Evolutionary conservation across 164 flowering plant species (phyloP).

Genomic region (Vitis amurensis): DNA sequence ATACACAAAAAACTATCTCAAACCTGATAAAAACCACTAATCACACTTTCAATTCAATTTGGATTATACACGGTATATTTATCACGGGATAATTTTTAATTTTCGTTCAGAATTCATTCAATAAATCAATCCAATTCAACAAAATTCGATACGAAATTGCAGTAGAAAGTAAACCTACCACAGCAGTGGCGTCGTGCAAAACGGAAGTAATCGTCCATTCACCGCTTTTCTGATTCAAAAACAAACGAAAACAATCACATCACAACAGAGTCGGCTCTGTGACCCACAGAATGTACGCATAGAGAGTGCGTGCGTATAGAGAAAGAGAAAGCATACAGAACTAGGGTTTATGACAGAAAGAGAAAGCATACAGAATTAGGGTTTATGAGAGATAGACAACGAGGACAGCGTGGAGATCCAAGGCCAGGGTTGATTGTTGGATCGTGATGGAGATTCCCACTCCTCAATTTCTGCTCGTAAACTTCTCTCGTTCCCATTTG

Average conservation of each 20-base stretch:
- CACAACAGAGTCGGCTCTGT: no score
- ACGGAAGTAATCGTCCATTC: constrained; percentile 82
- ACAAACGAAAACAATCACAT: not conserved
- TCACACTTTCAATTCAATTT: no score
- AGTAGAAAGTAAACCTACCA: constrained; percentile 42
- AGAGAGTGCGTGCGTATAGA: not conserved
- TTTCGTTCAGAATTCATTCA: no score
- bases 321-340: not conserved
- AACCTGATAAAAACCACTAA: no score
- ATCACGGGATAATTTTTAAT: no score
- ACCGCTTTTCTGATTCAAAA: constrained; percentile 43
- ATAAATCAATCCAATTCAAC: no score
- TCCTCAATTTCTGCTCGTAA: constrained; percentile 75
- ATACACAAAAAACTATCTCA: no score
- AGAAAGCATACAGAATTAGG: constrained; percentile 46
- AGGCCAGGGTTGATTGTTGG: constrained; percentile 95
- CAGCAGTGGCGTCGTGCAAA: constrained; percentile 76
- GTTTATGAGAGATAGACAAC: constrained; percentile 78
- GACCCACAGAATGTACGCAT: no score
- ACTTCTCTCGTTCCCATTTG: constrained; percentile 90
- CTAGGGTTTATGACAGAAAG: not conserved
- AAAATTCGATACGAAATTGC: not conserved
- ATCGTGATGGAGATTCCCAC: constrained; percentile 70
- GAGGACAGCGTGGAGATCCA: constrained; percentile 87
- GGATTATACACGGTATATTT: no score